Base-by-base conservation (phyloP, 495 filamentous ascomycete species). In the Penicillium crystallinum region DNA sequence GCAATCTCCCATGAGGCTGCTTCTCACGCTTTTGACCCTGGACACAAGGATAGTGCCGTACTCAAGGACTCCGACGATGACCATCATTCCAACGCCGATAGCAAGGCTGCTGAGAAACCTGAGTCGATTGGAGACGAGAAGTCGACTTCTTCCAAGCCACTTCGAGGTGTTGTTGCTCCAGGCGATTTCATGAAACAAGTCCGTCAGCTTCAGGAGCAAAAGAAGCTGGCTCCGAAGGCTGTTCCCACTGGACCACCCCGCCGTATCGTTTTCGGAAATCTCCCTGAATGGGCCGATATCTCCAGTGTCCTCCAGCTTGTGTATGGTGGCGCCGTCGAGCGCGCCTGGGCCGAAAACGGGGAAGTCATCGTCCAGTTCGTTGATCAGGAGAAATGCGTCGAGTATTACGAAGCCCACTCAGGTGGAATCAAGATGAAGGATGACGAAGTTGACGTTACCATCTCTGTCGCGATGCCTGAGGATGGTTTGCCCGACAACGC, bases 281-380 rank as follows among this genome's bases (percentile, higher is more conserved):
- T 74, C n/a, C 69, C 75, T 0, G 40, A 56, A 8, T 53, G 54
- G 36, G 62, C 63, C n/a, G 56, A 42, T 14, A 66, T 46, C 19
- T 51, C 72, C 3, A 53, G 72, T 40, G 52, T 78, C 25, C 55
- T 77, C 6, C 66, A 67, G 2, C 55, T 79, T 4, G 59, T 79
- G 4, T 69, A 72, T 40, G 76, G 75, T 6, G 77, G 77, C 14
- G 31, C 58, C 11, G 45, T 81, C 17, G 77, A 80, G 40, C 66
- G 64, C 39, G 42, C 47, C 4, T 58, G 47, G 52, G 37, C n/a
- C 5, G 53, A 46, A 4, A 6, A 46, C 6, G 47, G 36, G 2
- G 36, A 51, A 18, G 43, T 55, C 19, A 43, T 37, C 2, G 56
- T 58, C 8, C 36, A 52, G 23, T 58, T 55, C 9, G 29, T 33